Evolutionary conservation across 75 land plant species (phyloP).

Genomic region (Chamaecyparis obtusa): DNA sequence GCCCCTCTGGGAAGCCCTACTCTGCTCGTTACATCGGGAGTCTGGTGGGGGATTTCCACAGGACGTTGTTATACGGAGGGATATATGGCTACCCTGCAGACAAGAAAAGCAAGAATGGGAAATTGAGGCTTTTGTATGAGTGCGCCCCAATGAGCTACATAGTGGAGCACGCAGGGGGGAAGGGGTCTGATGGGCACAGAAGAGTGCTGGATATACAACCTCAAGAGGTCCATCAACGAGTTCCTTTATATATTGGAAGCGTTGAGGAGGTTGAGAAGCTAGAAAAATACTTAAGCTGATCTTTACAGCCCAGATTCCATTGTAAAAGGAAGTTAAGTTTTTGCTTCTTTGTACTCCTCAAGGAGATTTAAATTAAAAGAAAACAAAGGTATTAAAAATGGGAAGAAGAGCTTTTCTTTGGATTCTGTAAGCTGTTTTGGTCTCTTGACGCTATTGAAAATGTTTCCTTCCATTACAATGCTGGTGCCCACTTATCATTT

Average conservation of each 20-base stretch:
- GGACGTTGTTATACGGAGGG: conserved; percentile 89
- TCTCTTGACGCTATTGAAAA: too few relatives aligned
- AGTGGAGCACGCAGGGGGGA: conserved; percentile 94
- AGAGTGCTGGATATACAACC: conserved; percentile 87
- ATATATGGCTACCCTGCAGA: conserved; percentile 93
- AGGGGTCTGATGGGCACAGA: conserved; percentile 85
- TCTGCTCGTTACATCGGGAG: conserved; percentile 94
- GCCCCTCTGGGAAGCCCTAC: conserved; percentile 71
- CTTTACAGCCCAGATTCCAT: background rate
- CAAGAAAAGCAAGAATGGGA: conserved; percentile 91
- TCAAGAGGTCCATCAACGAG: conserved; percentile 85
- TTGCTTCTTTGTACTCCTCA: too few relatives aligned
- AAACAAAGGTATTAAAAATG: too few relatives aligned
- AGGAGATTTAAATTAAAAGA: too few relatives aligned
- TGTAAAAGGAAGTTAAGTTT: too few relatives aligned
- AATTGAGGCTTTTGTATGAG: conserved; percentile 88
- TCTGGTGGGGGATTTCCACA: conserved; percentile 90
- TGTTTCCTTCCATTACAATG: too few relatives aligned
- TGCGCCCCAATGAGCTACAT: conserved; percentile 97
- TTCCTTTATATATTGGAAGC: conserved; percentile 88
- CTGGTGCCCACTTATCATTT: too few relatives aligned
- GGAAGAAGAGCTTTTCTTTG: too few relatives aligned
- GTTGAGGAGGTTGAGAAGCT: conserved; percentile 86
- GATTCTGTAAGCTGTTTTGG: too few relatives aligned
- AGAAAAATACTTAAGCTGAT: conserved; percentile 56